Evolutionary conservation across 768 basidiomycete species (phyloP).

Genomic region (Tricholoma flavovirens): DNA sequence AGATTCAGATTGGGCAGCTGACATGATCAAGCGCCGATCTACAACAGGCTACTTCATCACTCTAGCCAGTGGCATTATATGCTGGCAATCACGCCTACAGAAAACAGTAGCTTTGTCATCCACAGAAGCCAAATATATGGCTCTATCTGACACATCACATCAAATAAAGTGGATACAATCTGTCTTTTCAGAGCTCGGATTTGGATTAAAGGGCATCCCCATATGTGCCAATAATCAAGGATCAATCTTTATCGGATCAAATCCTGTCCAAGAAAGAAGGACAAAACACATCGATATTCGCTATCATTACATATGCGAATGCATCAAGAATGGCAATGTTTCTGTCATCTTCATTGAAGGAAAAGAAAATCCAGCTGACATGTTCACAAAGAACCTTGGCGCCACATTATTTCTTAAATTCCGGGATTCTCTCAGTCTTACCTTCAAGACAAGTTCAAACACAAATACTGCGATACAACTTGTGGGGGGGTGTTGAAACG

Average conservation of each 20-base stretch:
- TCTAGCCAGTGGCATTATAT: neutral
- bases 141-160: neutral
- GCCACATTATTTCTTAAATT: neutral
- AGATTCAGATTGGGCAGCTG: neutral
- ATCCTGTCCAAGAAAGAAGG: conserved; percentile 4
- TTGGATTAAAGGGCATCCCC: conserved; percentile 2
- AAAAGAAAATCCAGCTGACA: neutral
- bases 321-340: conserved; percentile 4
- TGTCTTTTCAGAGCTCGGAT: conserved; percentile 13
- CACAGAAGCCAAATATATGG: neutral
- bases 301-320: conserved; percentile 8
- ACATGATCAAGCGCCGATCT: neutral
- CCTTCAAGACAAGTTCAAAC: neutral
- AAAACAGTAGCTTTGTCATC: neutral
- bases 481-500: neutral
- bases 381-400: neutral
- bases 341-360: neutral
- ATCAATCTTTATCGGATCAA: conserved; percentile 4
- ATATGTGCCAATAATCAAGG: conserved; percentile 22
- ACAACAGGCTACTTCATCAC: conserved; percentile 9
- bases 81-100: neutral
- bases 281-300: conserved; percentile 10
- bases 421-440: neutral
- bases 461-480: no score
- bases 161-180: neutral